Evolutionary conservation across 2,329 filamentous ascomycete species (phyloP).

Genomic region (Colletotrichum liriopes): DNA sequence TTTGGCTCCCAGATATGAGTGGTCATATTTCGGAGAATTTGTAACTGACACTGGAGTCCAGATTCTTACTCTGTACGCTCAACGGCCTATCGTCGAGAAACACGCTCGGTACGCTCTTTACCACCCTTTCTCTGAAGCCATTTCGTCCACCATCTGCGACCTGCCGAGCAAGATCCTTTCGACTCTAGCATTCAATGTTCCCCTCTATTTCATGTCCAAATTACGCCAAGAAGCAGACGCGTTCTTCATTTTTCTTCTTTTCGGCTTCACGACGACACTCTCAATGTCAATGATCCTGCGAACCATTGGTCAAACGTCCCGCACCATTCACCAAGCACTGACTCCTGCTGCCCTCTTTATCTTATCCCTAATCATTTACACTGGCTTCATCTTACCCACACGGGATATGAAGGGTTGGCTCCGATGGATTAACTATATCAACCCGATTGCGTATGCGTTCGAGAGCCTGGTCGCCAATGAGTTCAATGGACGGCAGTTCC

Average conservation of each 20-base stretch:
- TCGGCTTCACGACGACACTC: conserved; percentile 64
- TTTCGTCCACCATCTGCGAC: conserved; percentile 34
- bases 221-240: conserved; percentile 68
- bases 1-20: no score
- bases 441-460: conserved; percentile 71
- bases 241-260: conserved; percentile 69
- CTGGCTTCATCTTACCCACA: conserved; percentile 65
- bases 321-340: conserved; percentile 68
- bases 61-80: conserved; percentile 46
- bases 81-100: conserved; percentile 49
- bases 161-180: conserved; percentile 57
- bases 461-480: conserved; percentile 79
- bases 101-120: conserved; percentile 51
- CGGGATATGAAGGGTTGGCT: conserved; percentile 56
- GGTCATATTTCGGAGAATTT: no score
- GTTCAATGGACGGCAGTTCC: conserved; percentile 66
- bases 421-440: conserved; percentile 71
- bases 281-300: conserved; percentile 67
- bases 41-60: not conserved
- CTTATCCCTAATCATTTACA: conserved; percentile 68
- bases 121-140: conserved; percentile 48
- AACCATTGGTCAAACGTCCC: conserved; percentile 64
- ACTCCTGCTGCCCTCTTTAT: conserved; percentile 67
- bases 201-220: conserved; percentile 77
- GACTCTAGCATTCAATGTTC: conserved; percentile 72